Base-by-base conservation (phyloP, 164 flowering plant genomes). In the Stephania cephalantha region DNA sequence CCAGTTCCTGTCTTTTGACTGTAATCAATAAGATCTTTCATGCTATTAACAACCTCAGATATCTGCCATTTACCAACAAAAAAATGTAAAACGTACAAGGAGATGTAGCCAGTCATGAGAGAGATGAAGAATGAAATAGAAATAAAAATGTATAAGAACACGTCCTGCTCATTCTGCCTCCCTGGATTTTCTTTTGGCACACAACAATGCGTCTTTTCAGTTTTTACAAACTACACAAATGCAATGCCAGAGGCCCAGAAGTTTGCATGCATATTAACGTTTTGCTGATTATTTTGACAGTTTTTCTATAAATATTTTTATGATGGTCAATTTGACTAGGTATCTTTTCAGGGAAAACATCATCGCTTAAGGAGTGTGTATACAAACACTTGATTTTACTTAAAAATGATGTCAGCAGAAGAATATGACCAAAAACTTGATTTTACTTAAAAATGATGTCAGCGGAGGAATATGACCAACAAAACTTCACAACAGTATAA, bases 11-110 rank as follows among this genome's bases (percentile, higher is more conserved):
- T 91, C 79, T 88, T 90, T 79, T 91, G 82, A 83, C 99, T 91
- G 80, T 91, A 94, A 82, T 96, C 97, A 84, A 96, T 96, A 87
- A 96, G 86, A 85, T 96, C 99, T 83, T 94, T 94, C 99, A 94
- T 94, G 77, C 98, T 94, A 80, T 96, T 96, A 75, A 96, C 98
- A 74, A 96, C 99, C 82, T 96, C 99, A 8, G 99, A 96, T 82
- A 96, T 96, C 99, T 96, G 97, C 83, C 85, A 79, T 17, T 68
- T 10, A 22, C 52, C 79, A 25, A 53, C 22, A 70, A 18, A 74
- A 74, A 72, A 88, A 10, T 15, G 42, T 18, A 91, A 44, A 90
- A 86, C 25, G 90, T 84, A 70, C 85, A 88, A 78, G 82, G 6
- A 61, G 66, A 61, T 61, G 6, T 61, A 61, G 3, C 1, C 66